Conservation (phyloP, 1,284 basidiomycete species). For the Leccinum griseonigrum region DNA sequence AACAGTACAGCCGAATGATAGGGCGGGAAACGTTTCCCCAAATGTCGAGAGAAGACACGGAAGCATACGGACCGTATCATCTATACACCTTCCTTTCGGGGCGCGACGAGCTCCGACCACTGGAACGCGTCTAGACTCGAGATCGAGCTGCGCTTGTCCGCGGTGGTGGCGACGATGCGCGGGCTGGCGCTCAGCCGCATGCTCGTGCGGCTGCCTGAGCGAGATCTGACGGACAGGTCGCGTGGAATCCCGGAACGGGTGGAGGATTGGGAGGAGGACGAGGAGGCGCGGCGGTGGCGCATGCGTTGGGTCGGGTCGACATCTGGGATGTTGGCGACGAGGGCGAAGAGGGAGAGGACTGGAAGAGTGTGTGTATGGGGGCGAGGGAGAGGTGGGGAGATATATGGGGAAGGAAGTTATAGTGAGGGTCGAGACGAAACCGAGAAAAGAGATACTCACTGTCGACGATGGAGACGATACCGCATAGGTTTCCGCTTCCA, state of each 20-base stretch:
- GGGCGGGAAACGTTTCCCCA: slow-evolving; percentile 24
- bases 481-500: slow-evolving; percentile 51
- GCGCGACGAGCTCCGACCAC: slow-evolving; percentile 33
- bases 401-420: neutral
- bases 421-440: slow-evolving; percentile 1
- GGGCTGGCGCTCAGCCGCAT: slow-evolving; percentile 41
- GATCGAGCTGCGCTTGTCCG: slow-evolving; percentile 32
- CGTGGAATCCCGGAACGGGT: slow-evolving; percentile 16
- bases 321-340: slow-evolving; percentile 62
- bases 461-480: slow-evolving; percentile 77
- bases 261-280: slow-evolving; percentile 52
- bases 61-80: slow-evolving; percentile 6
- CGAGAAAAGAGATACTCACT: slow-evolving; percentile 41
- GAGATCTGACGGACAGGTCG: slow-evolving; percentile 25
- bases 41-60: neutral
- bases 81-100: slow-evolving; percentile 29
- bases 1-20: slow-evolving; percentile 37
- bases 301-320: slow-evolving; percentile 73
- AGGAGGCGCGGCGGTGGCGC: slow-evolving; percentile 70
- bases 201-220: slow-evolving; percentile 55
- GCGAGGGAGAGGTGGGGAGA: neutral
- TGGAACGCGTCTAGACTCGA: slow-evolving; percentile 33
- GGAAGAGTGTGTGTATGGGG: neutral
- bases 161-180: slow-evolving; percentile 32
- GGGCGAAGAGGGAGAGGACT: slow-evolving; percentile 76